Percentiles rank a stretch among this genome's conserved stretches.
Evolutionary conservation across 257 asterid genomes (phyloP).

Genomic region (Osmanthus fragrans): DNA sequence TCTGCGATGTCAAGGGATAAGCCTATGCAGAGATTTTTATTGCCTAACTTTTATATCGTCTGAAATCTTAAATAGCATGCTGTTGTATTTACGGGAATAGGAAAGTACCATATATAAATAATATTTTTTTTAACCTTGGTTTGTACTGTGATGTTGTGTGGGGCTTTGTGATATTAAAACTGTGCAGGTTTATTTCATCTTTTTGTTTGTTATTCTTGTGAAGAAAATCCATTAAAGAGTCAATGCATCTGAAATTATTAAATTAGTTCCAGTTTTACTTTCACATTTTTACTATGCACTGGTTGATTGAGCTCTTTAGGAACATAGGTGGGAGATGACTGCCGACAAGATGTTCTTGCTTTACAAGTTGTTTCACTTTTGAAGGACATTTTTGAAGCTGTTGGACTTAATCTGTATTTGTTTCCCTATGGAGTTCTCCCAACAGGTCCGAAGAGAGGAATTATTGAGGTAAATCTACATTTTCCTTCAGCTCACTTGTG

Average conservation of each 20-base stretch:
- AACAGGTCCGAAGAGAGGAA: conserved; percentile 98
- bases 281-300: conserved; percentile 14
- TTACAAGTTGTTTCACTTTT: conserved; percentile 96
- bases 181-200: neutral
- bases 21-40: neutral
- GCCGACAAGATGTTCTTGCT: conserved; percentile 98
- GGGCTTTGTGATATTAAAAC: neutral
- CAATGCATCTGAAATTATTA: neutral
- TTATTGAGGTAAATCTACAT: conserved; percentile 70
- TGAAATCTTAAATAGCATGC: neutral
- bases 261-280: conserved; percentile 13
- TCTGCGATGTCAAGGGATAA: neutral
- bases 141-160: neutral
- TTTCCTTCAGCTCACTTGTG: neutral
- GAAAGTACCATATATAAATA: neutral
- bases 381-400: conserved; percentile 87
- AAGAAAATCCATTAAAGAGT: neutral
- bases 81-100: neutral
- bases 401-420: conserved; percentile 79
- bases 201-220: conserved; percentile 4
- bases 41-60: neutral
- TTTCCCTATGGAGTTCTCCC: conserved; percentile 98
- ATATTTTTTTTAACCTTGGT: neutral
- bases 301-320: conserved; percentile 34
- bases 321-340: conserved; percentile 95